These are phyloP conservation scores for Cordyceps fumosorosea DNA, from an alignment of 2,329 filamentous ascomycete genomes.

Conservation along the genomic window DNA sequence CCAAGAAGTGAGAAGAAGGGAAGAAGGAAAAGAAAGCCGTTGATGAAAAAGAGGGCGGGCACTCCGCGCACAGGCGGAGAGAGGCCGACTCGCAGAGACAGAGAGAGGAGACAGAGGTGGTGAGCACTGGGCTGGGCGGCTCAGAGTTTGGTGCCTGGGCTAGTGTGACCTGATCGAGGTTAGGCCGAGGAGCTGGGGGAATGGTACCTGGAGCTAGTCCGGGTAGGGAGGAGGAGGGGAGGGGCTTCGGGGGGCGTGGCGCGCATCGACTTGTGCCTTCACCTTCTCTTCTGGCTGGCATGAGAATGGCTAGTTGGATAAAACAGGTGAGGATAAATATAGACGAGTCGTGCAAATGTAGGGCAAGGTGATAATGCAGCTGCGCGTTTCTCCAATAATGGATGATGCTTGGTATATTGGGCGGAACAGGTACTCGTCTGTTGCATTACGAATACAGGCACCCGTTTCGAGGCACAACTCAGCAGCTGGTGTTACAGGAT, in stretches of 20 bases:
- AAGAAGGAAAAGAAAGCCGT: not conserved
- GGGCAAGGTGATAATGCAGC: not conserved
- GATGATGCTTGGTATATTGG: not conserved
- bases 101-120: too few relatives aligned
- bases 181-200: not conserved
- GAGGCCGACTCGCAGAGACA: too few relatives aligned
- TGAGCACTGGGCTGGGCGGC: not conserved
- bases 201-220: slow-evolving; percentile 11
- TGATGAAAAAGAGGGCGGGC: not conserved
- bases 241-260: not conserved
- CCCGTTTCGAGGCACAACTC: not conserved
- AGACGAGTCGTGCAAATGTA: not conserved
- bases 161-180: not conserved
- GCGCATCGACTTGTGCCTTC: not conserved
- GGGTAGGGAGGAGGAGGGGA: not conserved
- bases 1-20: not conserved
- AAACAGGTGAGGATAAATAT: slow-evolving; percentile 9
- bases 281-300: not conserved
- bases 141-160: slow-evolving; percentile 10
- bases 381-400: not conserved
- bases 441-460: not conserved
- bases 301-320: not conserved
- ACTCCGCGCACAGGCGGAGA: too few relatives aligned
- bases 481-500: not conserved
- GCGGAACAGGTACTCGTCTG: not conserved